Conservation (phyloP, 345 rosid species). For the Erysimum cheiranthoides region DNA sequence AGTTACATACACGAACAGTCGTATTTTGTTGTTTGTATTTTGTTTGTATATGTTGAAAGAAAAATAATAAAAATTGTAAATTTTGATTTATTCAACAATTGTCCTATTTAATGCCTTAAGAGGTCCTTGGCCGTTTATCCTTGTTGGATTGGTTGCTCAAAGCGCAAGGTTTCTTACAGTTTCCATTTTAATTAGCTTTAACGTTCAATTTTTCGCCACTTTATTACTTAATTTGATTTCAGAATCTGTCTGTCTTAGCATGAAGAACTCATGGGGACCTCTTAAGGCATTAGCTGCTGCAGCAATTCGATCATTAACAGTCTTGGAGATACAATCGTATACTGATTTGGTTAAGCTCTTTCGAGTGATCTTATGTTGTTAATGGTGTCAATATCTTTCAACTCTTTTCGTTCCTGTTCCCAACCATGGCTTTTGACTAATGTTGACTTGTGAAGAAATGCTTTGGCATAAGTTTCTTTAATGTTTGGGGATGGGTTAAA, state of each 20-base stretch:
- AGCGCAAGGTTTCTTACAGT: slow-evolving; percentile 73
- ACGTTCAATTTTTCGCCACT: background rate
- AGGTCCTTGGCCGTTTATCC: slow-evolving; percentile 72
- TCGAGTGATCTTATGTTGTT: too few species aligned
- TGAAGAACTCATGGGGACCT: slow-evolving; percentile 95
- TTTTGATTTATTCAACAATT: too few species aligned
- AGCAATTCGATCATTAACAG: slow-evolving; percentile 74
- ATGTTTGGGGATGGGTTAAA: background rate
- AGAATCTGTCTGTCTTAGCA: slow-evolving; percentile 69
- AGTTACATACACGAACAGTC: too few species aligned
- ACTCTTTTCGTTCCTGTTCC: background rate
- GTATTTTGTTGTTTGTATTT: too few species aligned
- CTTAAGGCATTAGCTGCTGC: slow-evolving; percentile 74
- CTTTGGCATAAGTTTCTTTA: background rate
- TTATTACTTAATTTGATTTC: slow-evolving; percentile 23
- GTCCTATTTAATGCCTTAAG: too few species aligned
- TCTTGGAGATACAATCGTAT: slow-evolving; percentile 69
- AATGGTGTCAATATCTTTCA: slow-evolving; percentile 22
- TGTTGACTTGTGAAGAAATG: background rate
- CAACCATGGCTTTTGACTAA: slow-evolving; percentile 13
- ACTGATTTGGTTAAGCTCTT: slow-evolving; percentile 17
- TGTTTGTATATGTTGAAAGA: too few species aligned
- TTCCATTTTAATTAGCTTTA: slow-evolving; percentile 7
- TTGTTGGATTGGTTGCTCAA: slow-evolving; percentile 94
- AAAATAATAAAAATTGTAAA: too few species aligned